Evolutionary conservation across 257 asterid genomes (phyloP).

Genomic region (Solanum pennellii): DNA sequence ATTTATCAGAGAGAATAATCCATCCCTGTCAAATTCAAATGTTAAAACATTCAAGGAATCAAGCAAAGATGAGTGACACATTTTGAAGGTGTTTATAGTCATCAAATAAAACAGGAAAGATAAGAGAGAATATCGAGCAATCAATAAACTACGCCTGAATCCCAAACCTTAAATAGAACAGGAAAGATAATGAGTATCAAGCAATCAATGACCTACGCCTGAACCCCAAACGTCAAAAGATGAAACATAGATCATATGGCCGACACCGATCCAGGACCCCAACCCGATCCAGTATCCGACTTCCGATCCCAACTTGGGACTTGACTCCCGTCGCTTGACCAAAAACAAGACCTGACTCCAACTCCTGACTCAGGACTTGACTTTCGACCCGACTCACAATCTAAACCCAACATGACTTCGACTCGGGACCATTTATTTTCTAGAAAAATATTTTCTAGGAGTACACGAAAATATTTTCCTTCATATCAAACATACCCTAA

Average conservation of each 20-base stretch:
- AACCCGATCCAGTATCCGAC: not conserved
- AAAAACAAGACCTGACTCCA: not conserved
- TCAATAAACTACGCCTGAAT: not conserved
- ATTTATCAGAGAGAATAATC: conserved; percentile 66
- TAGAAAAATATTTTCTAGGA: not conserved
- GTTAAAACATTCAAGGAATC: not conserved
- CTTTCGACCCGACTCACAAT: not conserved
- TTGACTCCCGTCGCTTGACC: not conserved
- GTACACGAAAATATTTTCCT: not conserved
- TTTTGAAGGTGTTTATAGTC: not conserved
- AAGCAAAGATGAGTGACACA: not conserved
- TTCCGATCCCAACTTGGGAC: not conserved
- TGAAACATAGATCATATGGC: not conserved
- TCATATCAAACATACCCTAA: not conserved
- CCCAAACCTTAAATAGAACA: not conserved
- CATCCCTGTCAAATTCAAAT: conserved; percentile 52
- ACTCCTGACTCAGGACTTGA: not conserved
- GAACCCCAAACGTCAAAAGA: not conserved
- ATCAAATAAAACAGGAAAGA: not conserved
- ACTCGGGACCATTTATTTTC: not conserved
- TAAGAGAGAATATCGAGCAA: not conserved
- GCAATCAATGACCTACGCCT: not conserved
- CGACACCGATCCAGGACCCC: not conserved
- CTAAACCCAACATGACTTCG: not conserved
- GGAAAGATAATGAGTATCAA: not conserved